Evolutionary conservation across 208 protist species (phyloP).

Genomic region (Acanthamoeba healyi): DNA sequence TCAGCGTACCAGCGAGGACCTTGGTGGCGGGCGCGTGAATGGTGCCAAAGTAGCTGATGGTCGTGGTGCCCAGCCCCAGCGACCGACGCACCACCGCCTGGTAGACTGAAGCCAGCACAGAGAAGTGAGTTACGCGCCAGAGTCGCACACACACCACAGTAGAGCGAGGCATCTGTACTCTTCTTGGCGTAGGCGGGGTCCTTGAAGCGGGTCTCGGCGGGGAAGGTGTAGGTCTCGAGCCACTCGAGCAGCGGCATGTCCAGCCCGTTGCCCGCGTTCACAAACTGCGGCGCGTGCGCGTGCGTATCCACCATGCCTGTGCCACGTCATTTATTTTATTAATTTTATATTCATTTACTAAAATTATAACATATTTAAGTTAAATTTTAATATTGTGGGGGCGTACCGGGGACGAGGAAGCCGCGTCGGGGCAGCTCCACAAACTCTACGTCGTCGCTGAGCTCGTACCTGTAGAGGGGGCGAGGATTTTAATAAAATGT

Average conservation of each 20-base stretch:
- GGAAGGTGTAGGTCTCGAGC: constrained; percentile 90
- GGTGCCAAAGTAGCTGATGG: constrained; percentile 89
- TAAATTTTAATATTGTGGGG: too few relatives aligned
- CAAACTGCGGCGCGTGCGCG: constrained; percentile 82
- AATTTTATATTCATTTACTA: neutral
- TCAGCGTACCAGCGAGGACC: constrained; percentile 80
- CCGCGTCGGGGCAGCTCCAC: constrained; percentile 37
- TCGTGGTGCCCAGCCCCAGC: constrained; percentile 88
- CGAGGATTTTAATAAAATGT: neutral
- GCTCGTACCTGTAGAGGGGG: neutral
- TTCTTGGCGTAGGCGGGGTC: constrained; percentile 81
- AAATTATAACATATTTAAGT: neutral
- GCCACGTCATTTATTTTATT: neutral
- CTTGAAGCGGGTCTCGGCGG: constrained; percentile 84
- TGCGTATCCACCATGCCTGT: constrained; percentile 83
- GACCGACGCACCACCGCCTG: constrained; percentile 23
- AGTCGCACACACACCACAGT: neutral
- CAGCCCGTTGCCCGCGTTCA: constrained; percentile 84
- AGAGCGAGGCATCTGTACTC: too few relatives aligned
- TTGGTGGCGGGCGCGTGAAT: constrained; percentile 85
- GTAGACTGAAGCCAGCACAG: constrained; percentile 41
- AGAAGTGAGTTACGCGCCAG: neutral
- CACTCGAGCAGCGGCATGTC: constrained; percentile 90
- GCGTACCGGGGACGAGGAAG: constrained; percentile 1
- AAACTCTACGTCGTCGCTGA: neutral